Base-by-base conservation (phyloP, 495 filamentous ascomycete species). In the Penicillium dipodomyicola region DNA sequence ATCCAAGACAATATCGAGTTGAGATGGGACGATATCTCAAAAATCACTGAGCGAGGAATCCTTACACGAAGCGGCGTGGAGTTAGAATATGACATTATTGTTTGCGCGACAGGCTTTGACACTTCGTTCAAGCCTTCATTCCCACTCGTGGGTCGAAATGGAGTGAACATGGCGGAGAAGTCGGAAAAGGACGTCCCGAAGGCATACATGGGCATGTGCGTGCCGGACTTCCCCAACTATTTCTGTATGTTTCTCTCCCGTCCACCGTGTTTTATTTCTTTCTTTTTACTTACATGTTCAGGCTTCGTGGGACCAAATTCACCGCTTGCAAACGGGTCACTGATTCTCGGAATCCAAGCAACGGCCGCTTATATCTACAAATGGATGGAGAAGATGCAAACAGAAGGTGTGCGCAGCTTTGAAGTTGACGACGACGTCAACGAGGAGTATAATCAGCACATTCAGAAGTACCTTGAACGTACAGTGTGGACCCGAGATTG, bases 281-380 rank as follows among this genome's bases (percentile, higher is more conserved):
- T 12, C 1, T 44, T 29, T 44, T 29, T 17, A 46, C 23, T 46
- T 10, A 46, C 23, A 29, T 71, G 12, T 14, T 37, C n/a, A 50
- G 48, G 72, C 65, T 66, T 84, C 29, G 74, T 78, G 35, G 84
- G 83, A 5, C 82, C 83, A 1, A 78, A 84, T 54, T 74, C 73
- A 20, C 70, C 72, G 0, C 72, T 80, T 10, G 30, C 48, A 5
- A 50, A 50, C 7, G 48, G 48, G 3, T 50, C 48, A 7, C 22
- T 50, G 32, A 50, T 50, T 12, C 48, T 50, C 2, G 48, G 30
- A 15, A 50, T 50, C 12, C 48, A 50, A 20, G 30, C 33, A n/a
- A 50, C 48, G 2, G 48, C 48, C 6, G 22, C 22, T 8, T 50
- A 50, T 10, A 50, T 50, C 17, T 50, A 50, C 30, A 50, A 50